Conservation (phyloP, 192 early-diverging fungal species). For the Diversispora epigaea region DNA sequence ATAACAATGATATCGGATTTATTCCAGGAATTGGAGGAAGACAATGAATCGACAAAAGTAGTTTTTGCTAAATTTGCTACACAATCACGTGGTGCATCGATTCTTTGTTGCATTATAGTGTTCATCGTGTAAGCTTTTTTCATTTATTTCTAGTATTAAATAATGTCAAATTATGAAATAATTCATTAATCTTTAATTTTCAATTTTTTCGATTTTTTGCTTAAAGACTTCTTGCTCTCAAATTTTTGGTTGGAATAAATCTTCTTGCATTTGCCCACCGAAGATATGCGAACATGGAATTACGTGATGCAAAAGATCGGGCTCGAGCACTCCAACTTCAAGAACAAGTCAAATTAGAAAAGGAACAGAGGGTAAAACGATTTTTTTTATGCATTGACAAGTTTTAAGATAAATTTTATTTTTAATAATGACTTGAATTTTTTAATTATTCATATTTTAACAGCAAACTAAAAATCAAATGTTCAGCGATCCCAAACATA, state of each 20-base stretch:
- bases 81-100: conserved; percentile 29
- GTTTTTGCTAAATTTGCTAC: conserved; percentile 30
- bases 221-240: conserved; percentile 50
- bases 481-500: conserved; percentile 41
- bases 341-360: conserved; percentile 37
- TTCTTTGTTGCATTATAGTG: conserved; percentile 27
- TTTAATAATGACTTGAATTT: background rate
- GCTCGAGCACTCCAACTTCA: conserved; percentile 47
- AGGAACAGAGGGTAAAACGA: conserved; percentile 41
- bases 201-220: conserved; percentile 2
- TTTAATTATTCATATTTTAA: conserved; percentile 20
- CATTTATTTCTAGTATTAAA: background rate
- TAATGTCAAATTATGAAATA: background rate
- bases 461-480: conserved; percentile 16
- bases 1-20: conserved; percentile 31
- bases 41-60: conserved; percentile 21
- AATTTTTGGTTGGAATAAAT: conserved; percentile 75
- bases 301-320: conserved; percentile 43
- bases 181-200: background rate
- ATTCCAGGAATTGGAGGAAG: conserved; percentile 28
- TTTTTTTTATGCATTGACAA: conserved; percentile 33
- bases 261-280: conserved; percentile 71
- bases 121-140: conserved; percentile 32
- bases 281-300: conserved; percentile 60
- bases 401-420: conserved; percentile 37